Conservation (phyloP, 352 stramenopile genomes). For the Aphanomyces cochlioides region DNA sequence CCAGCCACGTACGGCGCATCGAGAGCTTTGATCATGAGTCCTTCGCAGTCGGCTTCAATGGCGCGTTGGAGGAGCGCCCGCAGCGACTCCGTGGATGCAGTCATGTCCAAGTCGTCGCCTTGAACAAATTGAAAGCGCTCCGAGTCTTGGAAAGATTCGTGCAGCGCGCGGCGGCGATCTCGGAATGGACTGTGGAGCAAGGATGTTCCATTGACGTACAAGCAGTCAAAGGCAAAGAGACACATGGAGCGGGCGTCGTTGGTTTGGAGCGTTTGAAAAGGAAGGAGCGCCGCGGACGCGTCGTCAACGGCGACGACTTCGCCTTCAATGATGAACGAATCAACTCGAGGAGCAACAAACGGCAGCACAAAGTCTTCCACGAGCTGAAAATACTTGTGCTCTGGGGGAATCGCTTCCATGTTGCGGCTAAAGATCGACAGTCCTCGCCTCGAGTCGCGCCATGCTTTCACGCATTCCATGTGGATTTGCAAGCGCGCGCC, state of each 20-base stretch:
- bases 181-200: constrained; percentile 44
- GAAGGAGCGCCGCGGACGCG: constrained; percentile 42
- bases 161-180: constrained; percentile 46
- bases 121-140: constrained; percentile 60
- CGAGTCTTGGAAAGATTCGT: constrained; percentile 40
- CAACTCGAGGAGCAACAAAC: constrained; percentile 34
- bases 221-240: constrained; percentile 74
- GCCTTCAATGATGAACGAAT: constrained; percentile 62
- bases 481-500: constrained; percentile 75
- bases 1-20: constrained; percentile 64
- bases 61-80: constrained; percentile 45
- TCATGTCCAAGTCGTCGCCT: constrained; percentile 44
- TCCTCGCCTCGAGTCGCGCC: neutral
- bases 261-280: constrained; percentile 77
- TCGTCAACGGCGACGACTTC: constrained; percentile 70
- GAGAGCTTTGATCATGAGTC: constrained; percentile 73
- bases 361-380: constrained; percentile 44
- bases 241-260: constrained; percentile 70
- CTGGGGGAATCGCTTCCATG: constrained; percentile 71
- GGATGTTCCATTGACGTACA: constrained; percentile 48
- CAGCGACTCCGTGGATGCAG: neutral
- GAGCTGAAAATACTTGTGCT: constrained; percentile 30
- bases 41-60: constrained; percentile 64
- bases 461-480: constrained; percentile 32
- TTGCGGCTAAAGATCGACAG: constrained; percentile 79